Conservation (phyloP, 495 filamentous ascomycete genomes). For the Cairneyella variabilis region DNA sequence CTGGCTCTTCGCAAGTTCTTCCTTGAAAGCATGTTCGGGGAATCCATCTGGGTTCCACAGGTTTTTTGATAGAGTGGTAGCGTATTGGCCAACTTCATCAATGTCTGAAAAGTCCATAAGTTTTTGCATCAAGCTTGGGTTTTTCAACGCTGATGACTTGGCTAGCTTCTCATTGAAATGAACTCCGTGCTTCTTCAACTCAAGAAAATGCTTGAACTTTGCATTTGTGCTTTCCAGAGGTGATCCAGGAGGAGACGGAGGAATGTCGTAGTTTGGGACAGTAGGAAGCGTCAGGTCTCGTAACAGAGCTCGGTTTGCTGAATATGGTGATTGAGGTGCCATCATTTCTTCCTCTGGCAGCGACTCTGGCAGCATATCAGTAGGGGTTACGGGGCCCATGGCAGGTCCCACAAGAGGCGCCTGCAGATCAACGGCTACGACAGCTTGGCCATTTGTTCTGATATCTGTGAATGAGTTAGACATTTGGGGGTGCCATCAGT, state of each 20-base stretch:
- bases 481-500: neutral
- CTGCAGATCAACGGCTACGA: slow-evolving; percentile 20
- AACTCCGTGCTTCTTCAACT: slow-evolving; percentile 75
- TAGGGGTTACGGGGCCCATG: slow-evolving; percentile 24
- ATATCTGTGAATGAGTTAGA: too few relatives aligned
- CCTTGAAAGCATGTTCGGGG: slow-evolving; percentile 69
- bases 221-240: slow-evolving; percentile 55
- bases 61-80: slow-evolving; percentile 62
- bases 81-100: slow-evolving; percentile 64
- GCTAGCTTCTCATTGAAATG: slow-evolving; percentile 90
- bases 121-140: slow-evolving; percentile 76
- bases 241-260: slow-evolving; percentile 76
- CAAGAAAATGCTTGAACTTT: slow-evolving; percentile 81
- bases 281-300: slow-evolving; percentile 85
- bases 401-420: slow-evolving; percentile 45
- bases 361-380: slow-evolving; percentile 4
- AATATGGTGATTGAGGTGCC: slow-evolving; percentile 65
- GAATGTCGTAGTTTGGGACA: slow-evolving; percentile 73
- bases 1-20: slow-evolving; percentile 64
- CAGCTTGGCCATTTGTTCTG: neutral
- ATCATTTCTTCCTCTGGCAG: slow-evolving; percentile 19
- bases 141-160: slow-evolving; percentile 65
- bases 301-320: slow-evolving; percentile 58
- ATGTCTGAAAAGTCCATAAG: slow-evolving; percentile 80
- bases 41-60: slow-evolving; percentile 65